phyloP scores from a whole-genome alignment of 73 alveolate genomes.

The Effrenium voratum region DNA sequence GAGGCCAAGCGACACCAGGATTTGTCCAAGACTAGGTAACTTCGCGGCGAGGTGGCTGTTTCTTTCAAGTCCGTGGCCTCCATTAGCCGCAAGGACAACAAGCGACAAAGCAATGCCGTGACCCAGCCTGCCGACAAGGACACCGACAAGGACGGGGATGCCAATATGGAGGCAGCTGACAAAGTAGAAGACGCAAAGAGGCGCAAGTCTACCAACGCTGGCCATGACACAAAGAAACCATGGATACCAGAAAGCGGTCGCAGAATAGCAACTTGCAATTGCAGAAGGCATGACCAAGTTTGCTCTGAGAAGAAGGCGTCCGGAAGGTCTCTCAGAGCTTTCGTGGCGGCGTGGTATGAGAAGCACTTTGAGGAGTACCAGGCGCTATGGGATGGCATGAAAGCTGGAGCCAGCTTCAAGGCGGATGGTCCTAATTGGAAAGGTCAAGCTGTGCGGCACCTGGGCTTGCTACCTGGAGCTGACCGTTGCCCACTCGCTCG shows the following conservation, averaged over 20 bases:
- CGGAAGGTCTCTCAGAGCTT: not conserved
- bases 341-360: not conserved
- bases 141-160: not conserved
- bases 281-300: not conserved
- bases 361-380: not conserved
- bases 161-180: not conserved
- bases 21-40: no score
- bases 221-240: not conserved
- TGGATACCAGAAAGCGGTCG: not conserved
- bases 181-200: not conserved
- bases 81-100: not conserved
- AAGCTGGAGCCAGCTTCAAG: not conserved
- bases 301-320: not conserved
- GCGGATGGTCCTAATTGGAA: not conserved
- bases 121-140: not conserved
- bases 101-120: not conserved
- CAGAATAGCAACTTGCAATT: not conserved
- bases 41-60: not conserved
- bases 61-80: not conserved
- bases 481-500: not conserved
- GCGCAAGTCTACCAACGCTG: not conserved
- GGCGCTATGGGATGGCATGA: not conserved
- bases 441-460: not conserved
- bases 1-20: not conserved
- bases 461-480: not conserved